A percentile compares a stretch with the other conserved stretches of the same genome.
Conservation (phyloP, 2,329 filamentous ascomycete species). For the Colletotrichum lini region DNA sequence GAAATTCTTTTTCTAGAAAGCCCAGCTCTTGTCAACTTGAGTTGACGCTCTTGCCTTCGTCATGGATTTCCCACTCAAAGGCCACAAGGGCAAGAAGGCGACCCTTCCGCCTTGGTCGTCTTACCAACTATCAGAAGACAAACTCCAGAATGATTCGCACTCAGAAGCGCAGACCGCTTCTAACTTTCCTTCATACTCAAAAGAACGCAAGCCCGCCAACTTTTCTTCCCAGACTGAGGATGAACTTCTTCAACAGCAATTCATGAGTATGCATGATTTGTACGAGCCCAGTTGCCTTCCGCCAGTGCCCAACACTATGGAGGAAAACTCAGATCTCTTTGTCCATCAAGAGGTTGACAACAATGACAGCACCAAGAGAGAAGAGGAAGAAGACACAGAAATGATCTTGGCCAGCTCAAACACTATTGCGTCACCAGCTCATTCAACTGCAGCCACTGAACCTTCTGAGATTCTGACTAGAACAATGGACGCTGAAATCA, state of each 20-base stretch:
- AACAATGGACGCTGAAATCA: neutral
- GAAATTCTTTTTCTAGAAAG: too few species aligned
- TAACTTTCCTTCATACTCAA: neutral
- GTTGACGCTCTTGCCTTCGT: neutral
- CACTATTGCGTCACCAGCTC: neutral
- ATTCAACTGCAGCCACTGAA: too few species aligned
- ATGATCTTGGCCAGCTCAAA: neutral
- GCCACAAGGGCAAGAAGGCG: neutral
- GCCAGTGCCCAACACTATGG: too few species aligned
- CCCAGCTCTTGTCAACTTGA: too few species aligned
- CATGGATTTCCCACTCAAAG: neutral
- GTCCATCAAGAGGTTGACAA: neutral
- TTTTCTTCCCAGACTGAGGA: neutral
- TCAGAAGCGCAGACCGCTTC: too few species aligned
- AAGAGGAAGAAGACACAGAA: neutral
- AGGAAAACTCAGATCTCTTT: too few species aligned
- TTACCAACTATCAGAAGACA: neutral
- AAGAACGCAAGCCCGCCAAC: neutral
- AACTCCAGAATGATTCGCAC: fast-evolving
- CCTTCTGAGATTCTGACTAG: neutral
- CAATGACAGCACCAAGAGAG: too few species aligned
- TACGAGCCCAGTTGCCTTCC: neutral
- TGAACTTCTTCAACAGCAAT: neutral
- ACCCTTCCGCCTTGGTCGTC: neutral
- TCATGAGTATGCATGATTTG: neutral